phyloP scores from a whole-genome alignment of 768 basidiomycete species.

The Kwoniella shandongensis region DNA sequence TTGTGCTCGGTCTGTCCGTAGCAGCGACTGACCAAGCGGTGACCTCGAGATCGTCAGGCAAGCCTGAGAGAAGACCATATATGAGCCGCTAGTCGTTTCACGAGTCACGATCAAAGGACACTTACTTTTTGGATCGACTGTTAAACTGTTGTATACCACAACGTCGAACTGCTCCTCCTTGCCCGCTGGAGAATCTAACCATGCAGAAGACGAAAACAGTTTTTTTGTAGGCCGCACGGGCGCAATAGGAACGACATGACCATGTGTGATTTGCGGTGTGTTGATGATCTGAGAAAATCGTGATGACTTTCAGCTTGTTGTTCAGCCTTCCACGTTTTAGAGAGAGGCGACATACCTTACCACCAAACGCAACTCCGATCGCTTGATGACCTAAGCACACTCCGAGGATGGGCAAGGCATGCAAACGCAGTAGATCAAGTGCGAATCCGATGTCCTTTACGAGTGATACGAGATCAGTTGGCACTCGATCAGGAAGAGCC shows the following conservation, averaged over 20 bases:
- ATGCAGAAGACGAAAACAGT: conserved; percentile 33
- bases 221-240: conserved; percentile 27
- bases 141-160: conserved; percentile 53
- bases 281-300: conserved; percentile 43
- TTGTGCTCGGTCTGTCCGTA: conserved; percentile 23
- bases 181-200: conserved; percentile 11
- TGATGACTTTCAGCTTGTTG: neutral
- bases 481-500: too few species aligned
- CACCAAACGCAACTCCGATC: conserved; percentile 51
- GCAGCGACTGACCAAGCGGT: conserved; percentile 43
- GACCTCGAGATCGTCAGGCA: conserved; percentile 46
- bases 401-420: conserved; percentile 47
- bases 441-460: conserved; percentile 51
- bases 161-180: conserved; percentile 34
- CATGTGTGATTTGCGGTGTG: conserved; percentile 49
- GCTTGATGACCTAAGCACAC: conserved; percentile 53
- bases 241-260: conserved; percentile 48
- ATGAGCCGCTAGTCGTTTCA: neutral
- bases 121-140: conserved; percentile 43
- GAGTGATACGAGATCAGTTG: too few species aligned
- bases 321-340: neutral
- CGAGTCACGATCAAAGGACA: neutral
- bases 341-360: conserved; percentile 29
- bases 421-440: conserved; percentile 41
- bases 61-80: conserved; percentile 18